Conservation (phyloP, 2,329 filamentous ascomycete species). For the Rosellinia necatrix region DNA sequence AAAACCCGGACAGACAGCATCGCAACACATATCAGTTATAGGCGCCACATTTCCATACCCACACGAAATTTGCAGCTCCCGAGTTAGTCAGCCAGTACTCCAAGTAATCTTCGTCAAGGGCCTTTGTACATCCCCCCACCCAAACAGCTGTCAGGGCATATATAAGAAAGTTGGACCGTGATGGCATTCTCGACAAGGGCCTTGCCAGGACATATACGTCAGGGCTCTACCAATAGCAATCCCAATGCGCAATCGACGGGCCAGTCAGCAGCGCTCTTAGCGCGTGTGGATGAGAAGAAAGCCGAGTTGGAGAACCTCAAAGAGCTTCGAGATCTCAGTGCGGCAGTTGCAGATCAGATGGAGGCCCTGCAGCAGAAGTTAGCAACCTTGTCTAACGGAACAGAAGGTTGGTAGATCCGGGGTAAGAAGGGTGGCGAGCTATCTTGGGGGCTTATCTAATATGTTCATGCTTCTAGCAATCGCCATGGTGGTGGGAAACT, state of each 20-base stretch:
- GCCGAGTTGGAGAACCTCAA: slow-evolving; percentile 79
- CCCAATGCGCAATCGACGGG: slow-evolving; percentile 51
- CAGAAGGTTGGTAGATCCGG: slow-evolving; percentile 63
- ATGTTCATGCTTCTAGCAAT: slow-evolving; percentile 60
- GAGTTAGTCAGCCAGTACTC: no score
- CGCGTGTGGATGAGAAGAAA: slow-evolving; percentile 84
- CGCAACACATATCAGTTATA: no score
- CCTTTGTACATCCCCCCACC: not conserved
- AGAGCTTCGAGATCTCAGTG: slow-evolving; percentile 78
- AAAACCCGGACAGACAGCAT: no score
- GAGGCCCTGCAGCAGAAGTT: slow-evolving; percentile 79
- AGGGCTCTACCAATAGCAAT: slow-evolving; percentile 57
- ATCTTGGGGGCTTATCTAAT: slow-evolving; percentile 24
- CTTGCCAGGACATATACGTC: slow-evolving; percentile 70
- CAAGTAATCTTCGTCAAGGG: not conserved
- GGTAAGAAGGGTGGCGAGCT: not conserved
- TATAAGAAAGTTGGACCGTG: slow-evolving; percentile 2
- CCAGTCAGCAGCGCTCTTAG: slow-evolving; percentile 71
- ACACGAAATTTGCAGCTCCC: no score
- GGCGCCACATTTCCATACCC: no score
- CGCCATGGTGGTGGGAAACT: slow-evolving; percentile 82
- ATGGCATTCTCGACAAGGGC: slow-evolving; percentile 64
- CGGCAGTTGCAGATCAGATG: slow-evolving; percentile 80
- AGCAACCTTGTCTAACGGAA: slow-evolving; percentile 77
- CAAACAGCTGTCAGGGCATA: not conserved